Percentiles rank a stretch among this genome's conserved stretches.
Evolutionary conservation across 106 monocot species (phyloP).

Genomic region (Amphibolis antarctica): DNA sequence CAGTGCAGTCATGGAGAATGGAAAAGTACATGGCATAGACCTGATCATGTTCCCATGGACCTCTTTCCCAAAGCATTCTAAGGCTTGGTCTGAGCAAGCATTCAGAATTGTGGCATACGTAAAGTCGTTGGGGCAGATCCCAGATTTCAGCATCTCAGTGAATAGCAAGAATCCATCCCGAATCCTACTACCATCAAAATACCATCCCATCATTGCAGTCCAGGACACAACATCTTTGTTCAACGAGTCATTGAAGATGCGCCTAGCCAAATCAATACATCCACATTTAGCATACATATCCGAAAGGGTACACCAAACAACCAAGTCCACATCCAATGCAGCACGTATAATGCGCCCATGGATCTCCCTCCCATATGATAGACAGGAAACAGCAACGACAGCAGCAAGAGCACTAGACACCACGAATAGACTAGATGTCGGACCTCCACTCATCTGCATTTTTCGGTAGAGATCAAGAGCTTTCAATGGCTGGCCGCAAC

Average conservation of each 20-base stretch:
- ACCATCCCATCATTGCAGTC: conserved; percentile 60
- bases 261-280: conserved; percentile 27
- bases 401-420: conserved; percentile 45
- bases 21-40: conserved; percentile 9
- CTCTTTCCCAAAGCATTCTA: conserved; percentile 36
- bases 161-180: conserved; percentile 44
- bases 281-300: conserved; percentile 71
- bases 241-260: conserved; percentile 27
- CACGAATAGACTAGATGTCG: conserved; percentile 31
- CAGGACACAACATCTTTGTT: conserved; percentile 54
- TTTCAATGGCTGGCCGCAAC: conserved; percentile 20
- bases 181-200: conserved; percentile 30
- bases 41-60: conserved; percentile 41
- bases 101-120: conserved; percentile 40
- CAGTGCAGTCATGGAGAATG: conserved; percentile 37
- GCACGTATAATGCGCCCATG: conserved; percentile 49
- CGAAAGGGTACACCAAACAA: conserved; percentile 42
- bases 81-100: conserved; percentile 26
- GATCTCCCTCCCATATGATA: conserved; percentile 43
- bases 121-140: conserved; percentile 44
- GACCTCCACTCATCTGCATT: conserved; percentile 18
- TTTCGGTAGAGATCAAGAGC: conserved; percentile 33
- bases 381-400: conserved; percentile 14
- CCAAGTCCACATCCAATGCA: conserved; percentile 29
- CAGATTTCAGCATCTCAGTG: conserved; percentile 26